Evolutionary conservation across 169 alveolate genomes (phyloP).

Genomic region (Plasmodium blacklocki): DNA sequence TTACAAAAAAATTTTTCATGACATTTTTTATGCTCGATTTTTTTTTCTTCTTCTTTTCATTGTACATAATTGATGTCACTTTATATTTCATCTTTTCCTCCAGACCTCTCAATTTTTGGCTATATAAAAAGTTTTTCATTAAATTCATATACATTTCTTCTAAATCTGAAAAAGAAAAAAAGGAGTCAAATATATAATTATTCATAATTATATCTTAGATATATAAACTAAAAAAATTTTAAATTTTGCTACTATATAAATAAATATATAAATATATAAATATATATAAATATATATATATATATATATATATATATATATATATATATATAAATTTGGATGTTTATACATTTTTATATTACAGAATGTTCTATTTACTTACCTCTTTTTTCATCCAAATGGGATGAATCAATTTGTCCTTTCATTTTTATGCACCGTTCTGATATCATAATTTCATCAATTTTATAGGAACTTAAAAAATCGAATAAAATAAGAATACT

Average conservation of each 20-base stretch:
- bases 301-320: not conserved
- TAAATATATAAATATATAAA: not conserved
- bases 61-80: slow-evolving; percentile 24
- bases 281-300: not conserved
- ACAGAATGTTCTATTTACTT: not conserved
- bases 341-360: not conserved
- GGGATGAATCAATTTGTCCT: not conserved
- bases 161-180: slow-evolving; percentile 1
- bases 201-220: not conserved
- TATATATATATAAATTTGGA: not conserved
- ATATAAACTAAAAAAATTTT: not conserved
- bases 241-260: not conserved
- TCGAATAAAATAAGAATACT: slow-evolving; percentile 1
- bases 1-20: slow-evolving; percentile 24
- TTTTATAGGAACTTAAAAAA: slow-evolving; percentile 54
- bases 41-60: slow-evolving; percentile 34
- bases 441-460: slow-evolving; percentile 25
- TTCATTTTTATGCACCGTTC: not conserved
- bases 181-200: not conserved
- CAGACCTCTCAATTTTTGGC: slow-evolving; percentile 5
- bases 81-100: slow-evolving; percentile 16
- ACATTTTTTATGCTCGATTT: slow-evolving; percentile 28
- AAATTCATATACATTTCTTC: slow-evolving; percentile 7
- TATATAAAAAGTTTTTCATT: slow-evolving; percentile 2
- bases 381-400: slow-evolving; percentile 5